Conservation (phyloP, 2,329 filamentous ascomycete genomes). For the Aureobasidium sp. region DNA sequence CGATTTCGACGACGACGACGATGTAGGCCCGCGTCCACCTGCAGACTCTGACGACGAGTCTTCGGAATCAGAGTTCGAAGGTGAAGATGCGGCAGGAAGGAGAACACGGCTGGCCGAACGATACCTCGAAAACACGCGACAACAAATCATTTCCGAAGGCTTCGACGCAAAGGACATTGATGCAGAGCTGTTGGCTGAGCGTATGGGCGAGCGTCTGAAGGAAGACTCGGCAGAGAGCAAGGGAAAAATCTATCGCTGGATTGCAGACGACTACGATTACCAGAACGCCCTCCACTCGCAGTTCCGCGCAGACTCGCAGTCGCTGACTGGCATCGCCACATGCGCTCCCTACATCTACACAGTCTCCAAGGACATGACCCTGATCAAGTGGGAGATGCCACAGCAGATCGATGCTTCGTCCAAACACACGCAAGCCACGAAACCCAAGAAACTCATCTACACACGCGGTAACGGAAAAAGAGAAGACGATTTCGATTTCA, state of each 20-base stretch:
- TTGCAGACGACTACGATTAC: conserved; percentile 67
- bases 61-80: conserved; percentile 48
- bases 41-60: conserved; percentile 17
- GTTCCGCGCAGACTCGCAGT: conserved; percentile 69
- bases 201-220: conserved; percentile 60
- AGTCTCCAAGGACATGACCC: conserved; percentile 70
- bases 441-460: conserved; percentile 54
- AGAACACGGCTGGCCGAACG: conserved; percentile 79
- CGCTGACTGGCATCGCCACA: conserved; percentile 70
- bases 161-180: conserved; percentile 95
- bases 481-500: conserved; percentile 51
- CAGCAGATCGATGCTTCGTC: conserved; percentile 26
- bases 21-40: conserved; percentile 29
- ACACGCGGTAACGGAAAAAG: conserved; percentile 54
- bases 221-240: conserved; percentile 90
- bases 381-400: conserved; percentile 86
- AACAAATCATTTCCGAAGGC: conserved; percentile 66
- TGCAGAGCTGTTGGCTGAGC: conserved; percentile 69
- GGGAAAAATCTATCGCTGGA: conserved; percentile 74
- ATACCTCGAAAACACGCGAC: conserved; percentile 82
- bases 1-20: conserved; percentile 51
- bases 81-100: conserved; percentile 83
- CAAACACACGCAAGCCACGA: conserved; percentile 50
- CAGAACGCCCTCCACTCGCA: conserved; percentile 56
- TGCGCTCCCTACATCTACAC: conserved; percentile 79